Percentiles rank a stretch among this genome's conserved stretches.
Conservation (phyloP, 371 early-diverging fungal genomes). For the Nematocida major region DNA sequence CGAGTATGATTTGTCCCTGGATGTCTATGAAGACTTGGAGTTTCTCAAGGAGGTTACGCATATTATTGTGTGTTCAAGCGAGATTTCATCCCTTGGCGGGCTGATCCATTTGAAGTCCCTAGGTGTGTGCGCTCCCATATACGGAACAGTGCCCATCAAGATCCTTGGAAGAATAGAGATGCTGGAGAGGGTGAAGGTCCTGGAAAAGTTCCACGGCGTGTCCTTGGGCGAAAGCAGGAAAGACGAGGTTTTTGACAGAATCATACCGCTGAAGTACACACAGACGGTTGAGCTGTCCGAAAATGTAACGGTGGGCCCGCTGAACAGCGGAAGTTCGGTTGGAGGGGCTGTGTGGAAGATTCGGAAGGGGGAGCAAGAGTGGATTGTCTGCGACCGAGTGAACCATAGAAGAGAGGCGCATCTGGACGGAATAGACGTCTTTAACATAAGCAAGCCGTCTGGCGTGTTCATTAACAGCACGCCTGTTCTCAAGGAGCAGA, state of each 20-base stretch:
- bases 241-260: slow-evolving; percentile 74
- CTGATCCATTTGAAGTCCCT: slow-evolving; percentile 74
- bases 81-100: slow-evolving; percentile 77
- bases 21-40: slow-evolving; percentile 45
- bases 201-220: slow-evolving; percentile 68
- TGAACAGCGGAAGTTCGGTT: slow-evolving; percentile 83
- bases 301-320: slow-evolving; percentile 79
- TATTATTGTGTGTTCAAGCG: slow-evolving; percentile 80
- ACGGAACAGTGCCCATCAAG: slow-evolving; percentile 81
- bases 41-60: slow-evolving; percentile 69
- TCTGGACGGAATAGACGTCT: slow-evolving; percentile 69
- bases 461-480: slow-evolving; percentile 72
- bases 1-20: slow-evolving; percentile 34
- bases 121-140: slow-evolving; percentile 76
- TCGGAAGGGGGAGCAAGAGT: slow-evolving; percentile 78
- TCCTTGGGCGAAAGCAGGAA: slow-evolving; percentile 71
- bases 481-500: slow-evolving; percentile 67
- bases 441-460: slow-evolving; percentile 72
- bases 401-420: slow-evolving; percentile 81
- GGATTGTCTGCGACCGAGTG: slow-evolving; percentile 85
- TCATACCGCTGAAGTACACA: slow-evolving; percentile 75
- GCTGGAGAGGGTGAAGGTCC: slow-evolving; percentile 70
- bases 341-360: slow-evolving; percentile 95
- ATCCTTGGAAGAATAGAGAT: slow-evolving; percentile 78
- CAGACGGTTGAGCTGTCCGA: slow-evolving; percentile 77